Conservation (phyloP, 208 protist species). For the Zelonia costaricensis region DNA sequence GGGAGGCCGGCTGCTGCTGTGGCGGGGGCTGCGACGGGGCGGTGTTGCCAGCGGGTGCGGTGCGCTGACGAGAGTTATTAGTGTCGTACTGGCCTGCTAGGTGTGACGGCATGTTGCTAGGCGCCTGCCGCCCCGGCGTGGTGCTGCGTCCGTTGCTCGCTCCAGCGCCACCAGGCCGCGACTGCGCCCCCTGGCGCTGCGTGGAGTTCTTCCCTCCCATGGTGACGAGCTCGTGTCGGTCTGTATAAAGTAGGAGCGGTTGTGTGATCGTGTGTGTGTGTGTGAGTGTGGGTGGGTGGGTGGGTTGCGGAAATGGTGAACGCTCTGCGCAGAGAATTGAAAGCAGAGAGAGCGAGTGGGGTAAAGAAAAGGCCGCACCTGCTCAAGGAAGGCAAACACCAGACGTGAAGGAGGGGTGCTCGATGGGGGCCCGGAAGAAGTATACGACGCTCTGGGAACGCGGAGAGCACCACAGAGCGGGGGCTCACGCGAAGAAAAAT, state of each 20-base stretch:
- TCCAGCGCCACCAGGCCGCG: slow-evolving; percentile 11
- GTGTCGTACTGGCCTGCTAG: slow-evolving; percentile 75
- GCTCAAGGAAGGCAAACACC: no score
- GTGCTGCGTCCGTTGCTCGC: slow-evolving; percentile 11
- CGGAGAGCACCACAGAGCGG: no score
- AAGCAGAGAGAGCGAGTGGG: slow-evolving; percentile 4
- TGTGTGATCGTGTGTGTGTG: not conserved
- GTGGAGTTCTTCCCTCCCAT: slow-evolving; percentile 46
- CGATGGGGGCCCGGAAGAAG: no score
- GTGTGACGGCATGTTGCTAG: slow-evolving; percentile 64
- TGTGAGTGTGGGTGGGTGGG: not conserved
- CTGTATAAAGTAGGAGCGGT: no score
- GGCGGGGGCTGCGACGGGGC: slow-evolving; percentile 10
- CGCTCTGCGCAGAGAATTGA: no score
- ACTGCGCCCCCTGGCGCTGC: slow-evolving; percentile 20
- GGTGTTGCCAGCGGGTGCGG: slow-evolving; percentile 4
- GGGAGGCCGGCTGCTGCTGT: slow-evolving; percentile 23
- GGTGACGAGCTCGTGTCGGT: no score
- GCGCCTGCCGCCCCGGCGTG: slow-evolving; percentile 16
- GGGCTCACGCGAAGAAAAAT: no score
- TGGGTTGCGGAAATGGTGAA: not conserved
- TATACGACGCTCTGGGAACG: no score
- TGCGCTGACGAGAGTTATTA: slow-evolving; percentile 29
- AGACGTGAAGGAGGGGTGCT: no score
- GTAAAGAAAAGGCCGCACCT: no score